A percentile compares a stretch with the other conserved stretches of the same genome.
Conservation (phyloP, 176 grass and related monocot genomes). For the Eleusine indica region DNA sequence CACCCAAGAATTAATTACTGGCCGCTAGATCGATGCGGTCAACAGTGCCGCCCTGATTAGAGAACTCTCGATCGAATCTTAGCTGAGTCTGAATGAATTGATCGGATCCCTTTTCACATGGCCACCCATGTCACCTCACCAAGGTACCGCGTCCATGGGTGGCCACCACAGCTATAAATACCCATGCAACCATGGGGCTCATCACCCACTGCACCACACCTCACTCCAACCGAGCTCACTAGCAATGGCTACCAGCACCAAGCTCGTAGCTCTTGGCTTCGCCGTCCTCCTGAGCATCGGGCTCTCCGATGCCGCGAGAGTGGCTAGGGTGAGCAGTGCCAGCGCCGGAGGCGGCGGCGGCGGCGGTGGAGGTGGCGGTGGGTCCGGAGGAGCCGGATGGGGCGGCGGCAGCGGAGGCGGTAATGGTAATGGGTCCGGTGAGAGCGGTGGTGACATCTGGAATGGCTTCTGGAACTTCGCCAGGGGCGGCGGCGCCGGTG, state of each 20-base stretch:
- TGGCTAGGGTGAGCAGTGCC: neutral
- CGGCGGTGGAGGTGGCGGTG: conserved; percentile 31
- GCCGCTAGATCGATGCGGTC: conserved; percentile 19
- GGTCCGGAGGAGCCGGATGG: neutral
- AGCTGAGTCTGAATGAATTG: neutral
- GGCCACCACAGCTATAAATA: conserved; percentile 47
- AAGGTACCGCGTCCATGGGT: conserved; percentile 21
- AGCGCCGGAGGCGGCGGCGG: conserved; percentile 22
- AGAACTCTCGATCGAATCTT: conserved; percentile 5
- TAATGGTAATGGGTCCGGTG: neutral
- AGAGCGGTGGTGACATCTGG: neutral
- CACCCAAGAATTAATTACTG: neutral
- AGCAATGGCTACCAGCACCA: conserved; percentile 43
- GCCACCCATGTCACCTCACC: neutral
- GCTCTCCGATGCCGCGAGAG: conserved; percentile 42
- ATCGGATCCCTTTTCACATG: conserved; percentile 30
- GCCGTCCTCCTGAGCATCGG: conserved; percentile 45
- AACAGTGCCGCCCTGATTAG: conserved; percentile 14
- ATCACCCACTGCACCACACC: conserved; percentile 1
- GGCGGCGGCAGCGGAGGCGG: conserved; percentile 19
- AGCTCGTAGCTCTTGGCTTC: conserved; percentile 47
- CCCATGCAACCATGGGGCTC: neutral
- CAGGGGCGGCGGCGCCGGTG: conserved; percentile 25
- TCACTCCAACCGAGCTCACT: conserved; percentile 31
- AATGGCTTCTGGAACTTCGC: neutral